These are phyloP conservation scores for Fusarium sarcochroum DNA, from an alignment of 2,329 filamentous ascomycete species.

Conservation along the genomic window DNA sequence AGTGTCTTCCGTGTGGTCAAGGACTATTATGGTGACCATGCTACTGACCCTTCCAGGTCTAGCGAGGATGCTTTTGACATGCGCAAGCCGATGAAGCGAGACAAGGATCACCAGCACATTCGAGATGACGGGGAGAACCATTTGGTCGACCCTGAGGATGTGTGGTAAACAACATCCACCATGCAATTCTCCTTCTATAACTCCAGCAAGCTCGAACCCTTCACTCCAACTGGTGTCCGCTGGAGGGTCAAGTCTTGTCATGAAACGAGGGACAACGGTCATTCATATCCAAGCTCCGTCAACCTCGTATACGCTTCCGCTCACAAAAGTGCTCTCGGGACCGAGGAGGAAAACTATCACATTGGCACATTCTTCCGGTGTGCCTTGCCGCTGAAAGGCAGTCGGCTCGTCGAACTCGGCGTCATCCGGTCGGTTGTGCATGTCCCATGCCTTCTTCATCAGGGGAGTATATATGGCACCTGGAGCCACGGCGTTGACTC, in stretches of 20 bases:
- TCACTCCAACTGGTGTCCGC: slow-evolving; percentile 1
- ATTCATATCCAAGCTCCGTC: slow-evolving; percentile 60
- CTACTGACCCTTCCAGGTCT: slow-evolving; percentile 70
- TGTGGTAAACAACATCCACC: slow-evolving; percentile 71
- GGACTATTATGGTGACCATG: slow-evolving; percentile 93
- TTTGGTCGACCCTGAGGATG: slow-evolving; percentile 84
- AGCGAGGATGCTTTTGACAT: slow-evolving; percentile 96
- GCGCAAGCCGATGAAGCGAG: slow-evolving; percentile 90
- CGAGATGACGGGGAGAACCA: slow-evolving; percentile 85
- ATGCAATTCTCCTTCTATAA: slow-evolving; percentile 11
- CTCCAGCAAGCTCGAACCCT: slow-evolving; percentile 60
- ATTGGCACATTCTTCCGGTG: slow-evolving; percentile 55
- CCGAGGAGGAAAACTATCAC: slow-evolving; percentile 55
- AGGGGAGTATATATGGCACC: slow-evolving; percentile 65
- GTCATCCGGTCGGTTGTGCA: slow-evolving; percentile 51
- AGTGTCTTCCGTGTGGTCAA: slow-evolving; percentile 90
- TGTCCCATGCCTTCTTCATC: slow-evolving; percentile 61
- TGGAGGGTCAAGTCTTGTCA: neutral
- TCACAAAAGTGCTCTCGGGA: slow-evolving; percentile 54
- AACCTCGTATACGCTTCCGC: slow-evolving; percentile 59
- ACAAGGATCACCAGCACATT: slow-evolving; percentile 81
- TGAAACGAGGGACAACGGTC: neutral
- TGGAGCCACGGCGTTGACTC: slow-evolving; percentile 63
- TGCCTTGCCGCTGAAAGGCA: slow-evolving; percentile 61
- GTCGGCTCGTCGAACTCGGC: slow-evolving; percentile 60